Conservation (phyloP, 2,329 filamentous ascomycete genomes). For the Sporothrix dimorphospora region DNA sequence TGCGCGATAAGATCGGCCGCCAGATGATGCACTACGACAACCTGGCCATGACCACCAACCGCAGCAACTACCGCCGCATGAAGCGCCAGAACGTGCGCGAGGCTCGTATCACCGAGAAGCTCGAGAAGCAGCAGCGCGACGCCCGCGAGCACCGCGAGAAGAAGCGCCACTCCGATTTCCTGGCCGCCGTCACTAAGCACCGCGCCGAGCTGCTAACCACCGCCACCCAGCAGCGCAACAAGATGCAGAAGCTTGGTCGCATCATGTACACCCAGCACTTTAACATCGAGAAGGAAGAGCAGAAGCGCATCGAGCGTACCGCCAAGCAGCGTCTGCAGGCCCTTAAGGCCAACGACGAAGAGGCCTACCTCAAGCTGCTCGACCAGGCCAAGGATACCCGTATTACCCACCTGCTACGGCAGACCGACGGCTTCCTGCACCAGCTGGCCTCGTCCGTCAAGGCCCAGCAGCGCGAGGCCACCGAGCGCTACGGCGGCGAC, state of each 20-base stretch:
- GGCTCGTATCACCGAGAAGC: constrained; percentile 95
- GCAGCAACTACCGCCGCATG: constrained; percentile 84
- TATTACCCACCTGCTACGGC: constrained; percentile 94
- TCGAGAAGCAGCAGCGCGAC: constrained; percentile 98
- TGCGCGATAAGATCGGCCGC: constrained; percentile 84
- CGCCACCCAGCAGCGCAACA: constrained; percentile 68
- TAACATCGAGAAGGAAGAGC: constrained; percentile 98
- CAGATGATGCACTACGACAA: constrained; percentile 97
- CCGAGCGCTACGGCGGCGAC: constrained; percentile 77
- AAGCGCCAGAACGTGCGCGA: constrained; percentile 98
- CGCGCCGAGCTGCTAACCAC: constrained; percentile 74
- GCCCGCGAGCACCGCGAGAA: constrained; percentile 94
- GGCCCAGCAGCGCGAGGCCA: constrained; percentile 83
- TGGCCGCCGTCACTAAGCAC: constrained; percentile 83
- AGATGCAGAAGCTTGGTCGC: constrained; percentile 83
- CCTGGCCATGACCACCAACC: constrained; percentile 94
- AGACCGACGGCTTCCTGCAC: constrained; percentile 96
- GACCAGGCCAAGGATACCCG: constrained; percentile 99
- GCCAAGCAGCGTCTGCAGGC: constrained; percentile 99
- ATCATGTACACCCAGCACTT: constrained; percentile 89
- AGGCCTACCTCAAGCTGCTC: constrained; percentile 95
- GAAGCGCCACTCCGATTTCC: constrained; percentile 93
- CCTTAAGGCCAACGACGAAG: constrained; percentile 97
- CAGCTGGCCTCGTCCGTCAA: constrained; percentile 95
- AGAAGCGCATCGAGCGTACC: constrained; percentile 95